Conservation (phyloP, 139 green algal species). For the Chlorella sp. region DNA sequence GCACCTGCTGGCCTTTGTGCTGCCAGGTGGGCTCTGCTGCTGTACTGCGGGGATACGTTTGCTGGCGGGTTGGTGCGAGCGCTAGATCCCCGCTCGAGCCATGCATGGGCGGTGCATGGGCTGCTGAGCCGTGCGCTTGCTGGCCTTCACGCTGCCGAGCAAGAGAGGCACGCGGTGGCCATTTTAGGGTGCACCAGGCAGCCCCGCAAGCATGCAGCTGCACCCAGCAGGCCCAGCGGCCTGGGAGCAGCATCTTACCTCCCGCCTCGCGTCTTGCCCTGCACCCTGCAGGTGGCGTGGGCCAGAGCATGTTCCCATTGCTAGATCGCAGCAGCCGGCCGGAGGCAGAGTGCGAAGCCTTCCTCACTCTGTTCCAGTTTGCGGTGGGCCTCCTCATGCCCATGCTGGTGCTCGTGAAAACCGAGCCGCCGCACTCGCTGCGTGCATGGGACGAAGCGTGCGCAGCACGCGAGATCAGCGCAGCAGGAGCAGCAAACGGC, state of each 20-base stretch:
- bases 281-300: background rate
- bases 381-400: background rate
- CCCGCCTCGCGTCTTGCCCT: background rate
- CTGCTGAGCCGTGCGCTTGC: too few species aligned
- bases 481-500: background rate
- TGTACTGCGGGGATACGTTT: too few species aligned
- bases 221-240: too few species aligned
- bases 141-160: too few species aligned
- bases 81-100: too few species aligned
- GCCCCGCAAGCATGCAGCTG: too few species aligned
- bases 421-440: background rate
- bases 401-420: conserved; percentile 3
- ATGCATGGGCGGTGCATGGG: too few species aligned
- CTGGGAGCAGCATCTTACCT: too few species aligned
- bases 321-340: background rate
- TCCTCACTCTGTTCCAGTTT: background rate
- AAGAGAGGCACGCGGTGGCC: too few species aligned
- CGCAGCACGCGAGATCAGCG: background rate
- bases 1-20: background rate
- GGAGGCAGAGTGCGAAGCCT: conserved; percentile 2
- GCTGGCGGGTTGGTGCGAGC: too few species aligned
- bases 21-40: background rate
- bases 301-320: background rate
- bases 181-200: too few species aligned
- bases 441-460: background rate